Evolutionary conservation across 2,329 filamentous ascomycete genomes (phyloP).

Genomic region (Davidsoniella neocaledoniae): DNA sequence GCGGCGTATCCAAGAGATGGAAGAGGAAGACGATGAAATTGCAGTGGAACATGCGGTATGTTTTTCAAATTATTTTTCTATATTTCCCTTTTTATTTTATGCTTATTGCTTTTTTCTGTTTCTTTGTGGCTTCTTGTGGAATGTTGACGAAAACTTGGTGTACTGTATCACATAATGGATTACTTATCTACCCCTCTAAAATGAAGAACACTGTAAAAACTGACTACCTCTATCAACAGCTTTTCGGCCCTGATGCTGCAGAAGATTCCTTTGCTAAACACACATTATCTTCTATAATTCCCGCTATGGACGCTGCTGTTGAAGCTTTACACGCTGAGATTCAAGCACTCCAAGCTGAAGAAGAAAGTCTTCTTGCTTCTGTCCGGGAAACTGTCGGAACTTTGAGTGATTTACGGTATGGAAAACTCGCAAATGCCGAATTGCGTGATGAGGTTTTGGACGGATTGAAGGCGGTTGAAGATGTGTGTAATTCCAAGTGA

Average conservation of each 20-base stretch:
- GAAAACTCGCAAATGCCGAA: conserved; percentile 49
- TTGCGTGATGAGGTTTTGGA: conserved; percentile 50
- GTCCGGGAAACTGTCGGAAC: conserved; percentile 51
- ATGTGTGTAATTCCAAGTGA: conserved; percentile 9
- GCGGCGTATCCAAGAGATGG: conserved; percentile 27
- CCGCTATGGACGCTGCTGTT: conserved; percentile 51
- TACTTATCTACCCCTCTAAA: too few species aligned
- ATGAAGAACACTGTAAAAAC: neutral
- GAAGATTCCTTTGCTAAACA: conserved; percentile 27
- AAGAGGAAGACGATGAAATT: conserved; percentile 44
- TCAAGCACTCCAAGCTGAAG: conserved; percentile 45
- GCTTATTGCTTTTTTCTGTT: too few species aligned
- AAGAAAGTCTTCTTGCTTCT: conserved; percentile 38
- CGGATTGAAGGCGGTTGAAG: conserved; percentile 39
- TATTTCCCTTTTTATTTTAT: neutral
- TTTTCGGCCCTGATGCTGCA: conserved; percentile 15
- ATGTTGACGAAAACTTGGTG: too few species aligned
- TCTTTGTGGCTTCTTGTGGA: too few species aligned
- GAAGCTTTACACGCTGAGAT: conserved; percentile 52
- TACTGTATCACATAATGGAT: too few species aligned
- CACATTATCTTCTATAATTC: conserved; percentile 45
- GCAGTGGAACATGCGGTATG: conserved; percentile 43
- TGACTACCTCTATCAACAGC: neutral
- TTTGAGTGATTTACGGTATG: conserved; percentile 70
- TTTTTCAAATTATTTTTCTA: conserved; percentile 2